A percentile compares a stretch with the other conserved stretches of the same genome.
phyloP scores from a whole-genome alignment of 352 stramenopile genomes.

The Phytophthora syringae region DNA sequence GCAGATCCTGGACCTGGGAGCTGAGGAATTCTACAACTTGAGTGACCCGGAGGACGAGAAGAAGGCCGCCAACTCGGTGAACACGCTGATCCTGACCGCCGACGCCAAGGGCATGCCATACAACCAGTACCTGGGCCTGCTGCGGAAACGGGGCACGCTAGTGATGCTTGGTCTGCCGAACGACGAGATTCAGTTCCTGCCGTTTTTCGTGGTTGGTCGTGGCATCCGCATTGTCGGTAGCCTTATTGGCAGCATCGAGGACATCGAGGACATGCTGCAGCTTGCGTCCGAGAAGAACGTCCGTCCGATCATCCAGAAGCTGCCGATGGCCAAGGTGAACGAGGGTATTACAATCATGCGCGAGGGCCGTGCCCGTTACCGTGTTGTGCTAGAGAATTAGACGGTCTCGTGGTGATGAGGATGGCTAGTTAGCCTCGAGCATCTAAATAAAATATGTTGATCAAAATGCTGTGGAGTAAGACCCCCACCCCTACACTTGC shows the following conservation, averaged over 20 bases:
- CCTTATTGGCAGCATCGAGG: conserved; percentile 80
- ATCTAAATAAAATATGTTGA: conserved; percentile 3
- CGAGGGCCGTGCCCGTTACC: conserved; percentile 51
- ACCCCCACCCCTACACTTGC: no score
- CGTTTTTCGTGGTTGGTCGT: conserved; percentile 59
- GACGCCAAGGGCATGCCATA: conserved; percentile 61
- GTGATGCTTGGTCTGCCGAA: conserved; percentile 75
- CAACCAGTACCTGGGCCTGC: conserved; percentile 57
- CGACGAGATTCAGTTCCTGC: conserved; percentile 63
- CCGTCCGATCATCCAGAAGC: no score
- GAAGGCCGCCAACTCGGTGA: conserved; percentile 43
- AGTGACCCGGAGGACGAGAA: conserved; percentile 50
- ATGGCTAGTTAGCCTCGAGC: no score
- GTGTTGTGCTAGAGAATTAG: conserved; percentile 51
- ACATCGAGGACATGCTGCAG: conserved; percentile 89
- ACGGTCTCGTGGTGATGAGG: not conserved
- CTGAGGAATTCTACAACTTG: conserved; percentile 59
- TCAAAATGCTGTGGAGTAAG: no score
- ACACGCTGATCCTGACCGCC: conserved; percentile 82
- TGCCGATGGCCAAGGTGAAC: conserved; percentile 56
- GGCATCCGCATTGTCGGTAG: conserved; percentile 68
- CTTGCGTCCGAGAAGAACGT: conserved; percentile 76
- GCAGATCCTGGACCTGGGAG: conserved; percentile 82
- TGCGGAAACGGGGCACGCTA: conserved; percentile 67
- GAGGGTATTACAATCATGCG: conserved; percentile 47